Evolutionary conservation across 2,329 filamentous ascomycete genomes (phyloP).

Genomic region (Beauveria sp.): DNA sequence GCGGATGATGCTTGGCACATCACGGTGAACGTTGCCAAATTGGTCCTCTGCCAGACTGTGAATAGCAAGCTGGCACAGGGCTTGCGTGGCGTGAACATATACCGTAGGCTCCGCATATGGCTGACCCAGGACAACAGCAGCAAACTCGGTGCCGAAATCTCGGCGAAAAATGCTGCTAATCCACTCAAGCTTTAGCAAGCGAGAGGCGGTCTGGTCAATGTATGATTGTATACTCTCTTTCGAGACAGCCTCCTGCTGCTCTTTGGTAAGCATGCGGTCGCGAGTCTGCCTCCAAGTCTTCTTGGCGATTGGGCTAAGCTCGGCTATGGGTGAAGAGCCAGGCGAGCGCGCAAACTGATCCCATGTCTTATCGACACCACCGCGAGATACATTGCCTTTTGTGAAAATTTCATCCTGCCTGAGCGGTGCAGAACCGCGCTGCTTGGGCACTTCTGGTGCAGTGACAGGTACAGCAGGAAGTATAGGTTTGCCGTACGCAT

Average conservation of each 20-base stretch:
- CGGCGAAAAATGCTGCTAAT: constrained; percentile 64
- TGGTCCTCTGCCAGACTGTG: constrained; percentile 72
- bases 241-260: constrained; percentile 47
- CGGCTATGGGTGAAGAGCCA: constrained; percentile 39
- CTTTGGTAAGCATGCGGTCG: constrained; percentile 40
- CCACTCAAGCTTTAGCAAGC: constrained; percentile 38
- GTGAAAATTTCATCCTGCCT: constrained; percentile 39
- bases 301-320: constrained; percentile 43
- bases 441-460: constrained; percentile 22
- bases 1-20: constrained; percentile 67
- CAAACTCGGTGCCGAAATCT: constrained; percentile 57
- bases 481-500: constrained; percentile 45
- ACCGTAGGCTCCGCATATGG: constrained; percentile 63
- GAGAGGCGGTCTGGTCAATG: constrained; percentile 39
- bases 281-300: constrained; percentile 40
- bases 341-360: constrained; percentile 37
- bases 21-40: constrained; percentile 78
- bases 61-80: constrained; percentile 61
- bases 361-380: constrained; percentile 39
- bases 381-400: constrained; percentile 31
- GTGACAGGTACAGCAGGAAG: constrained; percentile 25
- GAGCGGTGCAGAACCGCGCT: constrained; percentile 32
- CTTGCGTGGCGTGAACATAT: constrained; percentile 64
- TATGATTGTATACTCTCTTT: constrained; percentile 41
- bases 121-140: constrained; percentile 61